Evolutionary conservation across 768 basidiomycete species (phyloP).

Genomic region (Boletus reticulatus): DNA sequence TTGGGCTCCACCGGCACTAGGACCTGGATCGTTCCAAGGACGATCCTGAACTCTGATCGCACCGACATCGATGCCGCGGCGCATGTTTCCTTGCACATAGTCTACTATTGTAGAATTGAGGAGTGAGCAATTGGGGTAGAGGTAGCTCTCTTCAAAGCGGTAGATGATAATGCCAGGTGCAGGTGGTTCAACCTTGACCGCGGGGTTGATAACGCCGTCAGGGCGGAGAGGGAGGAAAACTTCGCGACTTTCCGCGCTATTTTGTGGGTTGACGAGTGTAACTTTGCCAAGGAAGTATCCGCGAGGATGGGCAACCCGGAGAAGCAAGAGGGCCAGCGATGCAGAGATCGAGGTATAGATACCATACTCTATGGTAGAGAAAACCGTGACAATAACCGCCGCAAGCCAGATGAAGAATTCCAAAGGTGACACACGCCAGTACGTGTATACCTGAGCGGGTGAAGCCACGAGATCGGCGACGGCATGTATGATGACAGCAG

Average conservation of each 20-base stretch:
- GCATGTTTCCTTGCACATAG: constrained; percentile 74
- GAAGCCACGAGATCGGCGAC: constrained; percentile 86
- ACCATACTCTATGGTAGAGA: constrained; percentile 92
- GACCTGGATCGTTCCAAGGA: constrained; percentile 94
- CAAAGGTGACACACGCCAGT: constrained; percentile 92
- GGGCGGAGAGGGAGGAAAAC: constrained; percentile 78
- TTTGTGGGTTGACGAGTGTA: constrained; percentile 44
- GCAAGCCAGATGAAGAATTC: constrained; percentile 90
- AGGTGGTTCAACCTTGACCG: constrained; percentile 72
- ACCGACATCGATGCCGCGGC: constrained; percentile 72
- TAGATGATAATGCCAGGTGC: constrained; percentile 88
- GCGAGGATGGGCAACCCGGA: constrained; percentile 85
- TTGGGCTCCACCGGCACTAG: constrained; percentile 43
- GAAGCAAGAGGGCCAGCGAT: constrained; percentile 75
- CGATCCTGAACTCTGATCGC: constrained; percentile 67
- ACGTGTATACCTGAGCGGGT: constrained; percentile 77
- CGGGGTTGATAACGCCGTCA: constrained; percentile 61
- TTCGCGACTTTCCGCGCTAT: constrained; percentile 51
- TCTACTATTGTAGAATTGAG: constrained; percentile 75
- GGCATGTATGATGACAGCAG: constrained; percentile 93
- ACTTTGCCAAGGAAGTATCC: constrained; percentile 91
- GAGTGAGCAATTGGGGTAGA: constrained; percentile 76
- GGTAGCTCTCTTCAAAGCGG: constrained; percentile 86
- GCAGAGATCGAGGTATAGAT: constrained; percentile 83
- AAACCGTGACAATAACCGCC: constrained; percentile 90